Base-by-base conservation (phyloP, 1,284 basidiomycete species). In the Cryptococcus sp. region DNA sequence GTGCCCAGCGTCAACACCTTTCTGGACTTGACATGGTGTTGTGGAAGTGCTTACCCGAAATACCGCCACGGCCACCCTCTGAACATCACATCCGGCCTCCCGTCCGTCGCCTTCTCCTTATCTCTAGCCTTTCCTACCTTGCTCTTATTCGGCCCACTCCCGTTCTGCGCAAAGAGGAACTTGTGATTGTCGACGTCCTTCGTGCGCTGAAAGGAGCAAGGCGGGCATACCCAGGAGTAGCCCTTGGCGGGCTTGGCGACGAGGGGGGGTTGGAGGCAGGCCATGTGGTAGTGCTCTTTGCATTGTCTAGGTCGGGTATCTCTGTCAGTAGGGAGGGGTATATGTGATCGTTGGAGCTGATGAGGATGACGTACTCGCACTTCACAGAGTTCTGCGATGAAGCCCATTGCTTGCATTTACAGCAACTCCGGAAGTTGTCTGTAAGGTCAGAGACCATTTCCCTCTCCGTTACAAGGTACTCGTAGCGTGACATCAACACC, bases 161-260 rank as follows among this genome's bases (percentile, higher is more conserved):
- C 69, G 49, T 81, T 55, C 82, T 84, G 59, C 82, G 79, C 50
- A 82, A 62, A 82, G 1, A 85, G 85, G 66, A 86, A 84, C 75
- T 86, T 87, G 38, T 57, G 56, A 60, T 82, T 65, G 35, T 69
- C 68, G 35, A 94, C 89, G 69, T 91, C 87, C 68, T 92, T 88
- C 66, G 91, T 91, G 69, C 95, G 88, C 66, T 85, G 83, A 50
- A 85, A 83, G 3, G 92, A 90, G 75, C 95, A 98, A 0, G 91
- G 88, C 0, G 90, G 90, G 68, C 96, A 98, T 4, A 91, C 92
- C 95, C 95, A 98, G 36, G 91, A 92, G 78, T 97, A 98, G 23
- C 96, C 96, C 63, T 93, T 87, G 18, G 93, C 91, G 2, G 95
- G 96, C 76, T 98, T 98, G 3, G 88, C 88, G n/a, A 83, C 79